A percentile compares a stretch with the other conserved stretches of the same genome.
Evolutionary conservation across 495 filamentous ascomycete genomes (phyloP).

Genomic region (Choiromyces venosus): DNA sequence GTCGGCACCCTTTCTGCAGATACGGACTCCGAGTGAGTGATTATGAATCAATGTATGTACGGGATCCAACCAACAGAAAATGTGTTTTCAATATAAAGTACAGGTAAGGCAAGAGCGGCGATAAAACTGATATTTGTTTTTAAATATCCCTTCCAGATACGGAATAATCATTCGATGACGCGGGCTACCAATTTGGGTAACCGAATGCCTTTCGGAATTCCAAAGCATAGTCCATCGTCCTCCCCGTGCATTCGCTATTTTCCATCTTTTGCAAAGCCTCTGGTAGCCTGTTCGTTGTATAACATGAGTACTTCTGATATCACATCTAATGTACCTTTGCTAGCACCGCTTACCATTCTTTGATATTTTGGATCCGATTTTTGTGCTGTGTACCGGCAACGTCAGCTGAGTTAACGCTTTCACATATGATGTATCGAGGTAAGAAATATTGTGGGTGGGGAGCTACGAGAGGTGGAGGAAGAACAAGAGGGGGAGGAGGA

Average conservation of each 20-base stretch:
- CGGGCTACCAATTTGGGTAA: conserved; percentile 13
- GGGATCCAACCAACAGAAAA: neutral
- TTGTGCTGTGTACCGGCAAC: conserved; percentile 48
- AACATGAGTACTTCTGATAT: conserved; percentile 5
- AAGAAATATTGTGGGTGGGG: neutral
- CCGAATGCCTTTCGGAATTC: conserved; percentile 18
- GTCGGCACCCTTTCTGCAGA: neutral
- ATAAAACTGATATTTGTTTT: neutral
- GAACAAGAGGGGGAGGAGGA: neutral
- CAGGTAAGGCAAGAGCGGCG: neutral
- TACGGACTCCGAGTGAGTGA: neutral
- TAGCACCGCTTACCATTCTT: conserved; percentile 50
- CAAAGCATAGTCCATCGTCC: conserved; percentile 7
- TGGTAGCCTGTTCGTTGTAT: conserved; percentile 48
- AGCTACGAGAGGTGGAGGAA: too few relatives aligned
- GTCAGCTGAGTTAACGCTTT: conserved; percentile 26
- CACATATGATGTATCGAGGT: neutral
- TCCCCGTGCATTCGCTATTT: conserved; percentile 49
- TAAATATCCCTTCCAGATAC: neutral
- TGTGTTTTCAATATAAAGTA: neutral
- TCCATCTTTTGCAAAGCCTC: conserved; percentile 53
- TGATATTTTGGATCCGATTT: conserved; percentile 65
- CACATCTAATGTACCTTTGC: neutral
- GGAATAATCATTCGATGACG: neutral
- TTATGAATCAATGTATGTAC: neutral